Percentiles rank a stretch among this genome's conserved stretches.
Evolutionary conservation across 2,329 filamentous ascomycete species (phyloP).

Genomic region (Diaporthe destruens): DNA sequence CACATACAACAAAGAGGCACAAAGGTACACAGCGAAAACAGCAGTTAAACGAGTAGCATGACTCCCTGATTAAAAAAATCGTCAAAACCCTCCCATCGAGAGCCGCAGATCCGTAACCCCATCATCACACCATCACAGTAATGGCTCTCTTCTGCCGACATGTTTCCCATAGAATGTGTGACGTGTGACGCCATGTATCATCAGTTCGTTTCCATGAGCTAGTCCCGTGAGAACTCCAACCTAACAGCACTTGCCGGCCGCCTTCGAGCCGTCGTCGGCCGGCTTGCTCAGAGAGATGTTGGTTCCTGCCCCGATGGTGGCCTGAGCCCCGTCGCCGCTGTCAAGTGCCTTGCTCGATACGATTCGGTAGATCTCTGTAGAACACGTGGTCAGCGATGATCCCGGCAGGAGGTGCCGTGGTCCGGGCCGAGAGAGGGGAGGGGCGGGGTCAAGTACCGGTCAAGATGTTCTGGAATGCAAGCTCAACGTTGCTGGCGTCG

Average conservation of each 20-base stretch:
- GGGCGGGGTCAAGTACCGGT: conserved; percentile 76
- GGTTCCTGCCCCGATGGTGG: conserved; percentile 82
- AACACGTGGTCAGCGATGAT: conserved; percentile 31
- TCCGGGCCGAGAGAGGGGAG: background rate
- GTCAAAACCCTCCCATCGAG: conserved; percentile 41
- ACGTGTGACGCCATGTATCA: conserved; percentile 51
- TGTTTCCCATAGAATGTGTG: conserved; percentile 49
- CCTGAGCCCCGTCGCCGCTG: conserved; percentile 84
- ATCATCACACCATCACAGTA: conserved; percentile 38
- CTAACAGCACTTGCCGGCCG: conserved; percentile 87
- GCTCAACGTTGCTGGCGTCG: conserved; percentile 98
- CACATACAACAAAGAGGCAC: conserved; percentile 24
- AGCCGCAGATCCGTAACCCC: conserved; percentile 41
- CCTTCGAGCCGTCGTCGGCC: conserved; percentile 79
- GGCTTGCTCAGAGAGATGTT: conserved; percentile 91
- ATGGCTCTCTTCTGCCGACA: conserved; percentile 43
- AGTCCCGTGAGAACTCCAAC: conserved; percentile 42
- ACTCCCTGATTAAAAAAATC: conserved; percentile 44
- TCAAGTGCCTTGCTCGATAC: conserved; percentile 98
- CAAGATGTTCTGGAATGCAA: conserved; percentile 99
- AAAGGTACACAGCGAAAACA: conserved; percentile 39
- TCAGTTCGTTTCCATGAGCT: conserved; percentile 51
- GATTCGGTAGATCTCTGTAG: conserved; percentile 96
- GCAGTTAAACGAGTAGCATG: conserved; percentile 43
- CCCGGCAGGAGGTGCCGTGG: conserved; percentile 28